Percentiles rank a stretch among this genome's conserved stretches.
Conservation (phyloP, 371 early-diverging fungal genomes). For the Mucor sp. region DNA sequence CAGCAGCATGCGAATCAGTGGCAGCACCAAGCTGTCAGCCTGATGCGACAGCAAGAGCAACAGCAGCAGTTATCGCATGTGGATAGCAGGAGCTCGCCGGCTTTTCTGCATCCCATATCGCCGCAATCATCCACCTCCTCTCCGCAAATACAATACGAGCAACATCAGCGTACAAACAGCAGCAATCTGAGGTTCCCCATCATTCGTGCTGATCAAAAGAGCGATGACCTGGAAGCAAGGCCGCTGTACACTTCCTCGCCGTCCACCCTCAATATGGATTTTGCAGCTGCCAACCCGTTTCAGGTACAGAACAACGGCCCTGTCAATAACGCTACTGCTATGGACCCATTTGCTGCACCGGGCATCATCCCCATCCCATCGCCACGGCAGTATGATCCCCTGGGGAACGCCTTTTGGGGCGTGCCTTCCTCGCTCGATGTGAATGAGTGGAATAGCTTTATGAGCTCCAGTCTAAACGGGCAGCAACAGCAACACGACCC, state of each 20-base stretch:
- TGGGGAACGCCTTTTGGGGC: constrained; percentile 25
- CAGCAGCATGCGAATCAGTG: neutral
- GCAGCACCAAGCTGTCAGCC: neutral
- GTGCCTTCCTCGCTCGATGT: constrained; percentile 24
- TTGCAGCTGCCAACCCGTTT: neutral
- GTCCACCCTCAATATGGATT: constrained; percentile 1
- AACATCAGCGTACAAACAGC: neutral
- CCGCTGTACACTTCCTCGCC: neutral
- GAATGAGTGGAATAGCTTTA: constrained; percentile 32
- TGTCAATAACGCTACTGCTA: neutral
- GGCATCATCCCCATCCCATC: constrained; percentile 32
- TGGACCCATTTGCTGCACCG: constrained; percentile 33
- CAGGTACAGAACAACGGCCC: neutral
- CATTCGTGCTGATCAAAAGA: neutral
- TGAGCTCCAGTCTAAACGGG: constrained; percentile 3
- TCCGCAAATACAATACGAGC: neutral
- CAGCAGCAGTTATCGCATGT: neutral
- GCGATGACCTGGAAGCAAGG: neutral
- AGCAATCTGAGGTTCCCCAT: constrained; percentile 14
- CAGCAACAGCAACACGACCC: constrained; percentile 1
- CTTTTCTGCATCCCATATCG: neutral
- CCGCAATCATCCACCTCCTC: neutral
- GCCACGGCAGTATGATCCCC: constrained; percentile 16
- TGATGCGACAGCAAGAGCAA: neutral
- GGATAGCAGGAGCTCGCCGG: neutral